Base-by-base conservation (phyloP, 2,329 filamentous ascomycete species). In the Sporothrix protearum region DNA sequence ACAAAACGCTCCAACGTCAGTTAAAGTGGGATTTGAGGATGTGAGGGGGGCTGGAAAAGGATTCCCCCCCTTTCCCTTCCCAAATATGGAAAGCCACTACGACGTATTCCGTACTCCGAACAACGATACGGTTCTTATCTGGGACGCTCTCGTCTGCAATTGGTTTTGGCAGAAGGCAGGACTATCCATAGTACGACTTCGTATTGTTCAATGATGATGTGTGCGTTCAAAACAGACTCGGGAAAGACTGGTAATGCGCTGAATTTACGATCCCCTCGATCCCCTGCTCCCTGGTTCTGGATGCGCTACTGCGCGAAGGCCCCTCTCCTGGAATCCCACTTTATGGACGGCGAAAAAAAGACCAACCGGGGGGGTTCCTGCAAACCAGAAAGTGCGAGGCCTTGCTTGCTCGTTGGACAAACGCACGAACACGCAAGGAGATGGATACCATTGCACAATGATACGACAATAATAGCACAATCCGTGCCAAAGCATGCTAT, bases 191-290 rank as follows among this genome's bases (percentile, higher is more conserved):
- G n/a, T 25, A 10, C 42, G n/a, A n/a, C n/a, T n/a, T n/a, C n/a
- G n/a, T 53, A 12, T 14, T 53, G 28, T 53, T 14, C 9, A 53
- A 53, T 12, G 19, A 25, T 22, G 6, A 61, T 61, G 57, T 33
- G 42, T 42, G 33, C 39, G 33, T 19, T 61, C 57, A 25, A 19
- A 42, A 12, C 30, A 33, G 19, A 39, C 19, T 19, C 12, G 25
- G 28, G 19, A 64, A 64, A 64, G 59, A 64, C 59, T 64, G 57
- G 42, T 61, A 64, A 64, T 64, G 59, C 33, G 16, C 22, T 25
- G 59, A 64, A 64, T 45, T 64, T 64, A 64, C 59, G 59, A 64
- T 64, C 49, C 49, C 16, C 22, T 53, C 25, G n/a, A 53, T 12
- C 16, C 55, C 55, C 55, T 61, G 55, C 16, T 61, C 59, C 59